A percentile compares a stretch with the other conserved stretches of the same genome.
Evolutionary conservation across 2,329 filamentous ascomycete species (phyloP).

Genomic region (Pestalotiopsis fici): DNA sequence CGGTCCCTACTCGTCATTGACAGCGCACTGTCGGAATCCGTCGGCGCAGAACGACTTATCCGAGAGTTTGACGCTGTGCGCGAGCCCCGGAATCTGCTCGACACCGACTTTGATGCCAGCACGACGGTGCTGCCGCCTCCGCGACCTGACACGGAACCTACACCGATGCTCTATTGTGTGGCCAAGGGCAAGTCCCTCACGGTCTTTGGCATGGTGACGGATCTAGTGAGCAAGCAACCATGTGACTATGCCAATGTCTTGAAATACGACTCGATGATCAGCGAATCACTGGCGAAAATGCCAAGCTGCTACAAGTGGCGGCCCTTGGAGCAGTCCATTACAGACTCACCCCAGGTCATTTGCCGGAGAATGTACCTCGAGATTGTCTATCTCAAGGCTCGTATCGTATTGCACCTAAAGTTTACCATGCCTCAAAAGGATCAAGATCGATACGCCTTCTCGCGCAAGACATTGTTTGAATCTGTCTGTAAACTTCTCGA

Average conservation of each 20-base stretch:
- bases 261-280: constrained; percentile 21
- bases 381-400: constrained; percentile 50
- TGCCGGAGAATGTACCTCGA: constrained; percentile 53
- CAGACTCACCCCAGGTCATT: constrained; percentile 49
- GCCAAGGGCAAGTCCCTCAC: neutral
- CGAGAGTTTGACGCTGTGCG: constrained; percentile 13
- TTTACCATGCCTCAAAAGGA: constrained; percentile 41
- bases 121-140: constrained; percentile 35
- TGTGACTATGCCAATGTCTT: constrained; percentile 23
- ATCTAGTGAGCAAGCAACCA: constrained; percentile 15
- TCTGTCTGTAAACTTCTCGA: constrained; percentile 48
- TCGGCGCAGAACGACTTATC: constrained; percentile 45
- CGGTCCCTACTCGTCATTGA: constrained; percentile 41
- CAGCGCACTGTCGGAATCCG: constrained; percentile 38
- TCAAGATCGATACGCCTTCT: constrained; percentile 38
- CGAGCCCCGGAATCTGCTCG: constrained; percentile 43
- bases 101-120: constrained; percentile 39
- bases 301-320: constrained; percentile 19
- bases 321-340: constrained; percentile 35
- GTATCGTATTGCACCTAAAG: constrained; percentile 54
- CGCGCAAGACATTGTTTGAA: constrained; percentile 44
- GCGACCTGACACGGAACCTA: constrained; percentile 26
- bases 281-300: constrained; percentile 12
- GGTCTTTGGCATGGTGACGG: constrained; percentile 1
- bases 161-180: constrained; percentile 2